A percentile compares a stretch with the other conserved stretches of the same genome.
Evolutionary conservation across 2,329 filamentous ascomycete species (phyloP).

Genomic region (Scedosporium dehoogii): DNA sequence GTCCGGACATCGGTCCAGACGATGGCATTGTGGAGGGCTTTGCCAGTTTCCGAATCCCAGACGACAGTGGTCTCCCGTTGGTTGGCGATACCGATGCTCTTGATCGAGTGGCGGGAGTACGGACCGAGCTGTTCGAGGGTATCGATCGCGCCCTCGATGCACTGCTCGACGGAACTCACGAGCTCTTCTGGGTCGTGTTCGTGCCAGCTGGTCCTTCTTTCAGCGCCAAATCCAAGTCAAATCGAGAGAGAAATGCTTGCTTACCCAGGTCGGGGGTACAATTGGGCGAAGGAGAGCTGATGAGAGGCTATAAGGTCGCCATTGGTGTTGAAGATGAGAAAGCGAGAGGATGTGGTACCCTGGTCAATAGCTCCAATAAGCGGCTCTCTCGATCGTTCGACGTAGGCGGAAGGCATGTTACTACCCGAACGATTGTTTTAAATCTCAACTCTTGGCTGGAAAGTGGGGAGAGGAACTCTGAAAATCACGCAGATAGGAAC

Average conservation of each 20-base stretch:
- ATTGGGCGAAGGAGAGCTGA: conserved; percentile 66
- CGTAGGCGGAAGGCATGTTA: not conserved
- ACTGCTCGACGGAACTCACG: conserved; percentile 63
- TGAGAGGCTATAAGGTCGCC: conserved; percentile 63
- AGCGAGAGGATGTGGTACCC: conserved; percentile 68
- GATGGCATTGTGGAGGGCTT: conserved; percentile 77
- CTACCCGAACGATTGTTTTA: not conserved
- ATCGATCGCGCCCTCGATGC: conserved; percentile 67
- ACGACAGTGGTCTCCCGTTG: conserved; percentile 82
- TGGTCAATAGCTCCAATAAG: conserved; percentile 74
- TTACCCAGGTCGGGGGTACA: conserved; percentile 67
- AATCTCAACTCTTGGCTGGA: not conserved
- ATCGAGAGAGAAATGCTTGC: conserved; percentile 11
- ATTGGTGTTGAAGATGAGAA: conserved; percentile 64
- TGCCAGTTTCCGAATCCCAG: conserved; percentile 73
- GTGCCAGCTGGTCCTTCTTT: conserved; percentile 57
- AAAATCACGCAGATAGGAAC: not conserved
- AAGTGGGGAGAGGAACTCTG: not conserved
- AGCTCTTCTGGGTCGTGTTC: conserved; percentile 79
- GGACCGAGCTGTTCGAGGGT: conserved; percentile 62
- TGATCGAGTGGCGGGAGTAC: conserved; percentile 51
- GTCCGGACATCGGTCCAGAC: conserved; percentile 88
- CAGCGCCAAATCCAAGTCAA: not conserved
- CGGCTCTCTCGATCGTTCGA: conserved; percentile 5
- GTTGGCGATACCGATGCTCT: conserved; percentile 76